Base-by-base conservation (phyloP, 2,329 filamentous ascomycete genomes). In the Beauveria asiatica region DNA sequence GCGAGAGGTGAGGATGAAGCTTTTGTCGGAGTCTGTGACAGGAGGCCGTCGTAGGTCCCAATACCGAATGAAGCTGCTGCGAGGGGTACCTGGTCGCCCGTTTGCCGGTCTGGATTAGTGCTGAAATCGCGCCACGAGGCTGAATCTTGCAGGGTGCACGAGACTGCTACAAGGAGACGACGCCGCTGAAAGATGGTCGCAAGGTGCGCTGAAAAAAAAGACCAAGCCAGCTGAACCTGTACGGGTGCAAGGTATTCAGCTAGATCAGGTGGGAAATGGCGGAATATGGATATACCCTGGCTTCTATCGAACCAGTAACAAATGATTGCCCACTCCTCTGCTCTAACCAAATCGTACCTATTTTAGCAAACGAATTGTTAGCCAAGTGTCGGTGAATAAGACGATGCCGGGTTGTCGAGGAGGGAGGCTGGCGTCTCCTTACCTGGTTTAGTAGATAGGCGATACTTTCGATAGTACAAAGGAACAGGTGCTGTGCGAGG, bases 301-400 rank as follows among this genome's bases (percentile, higher is more conserved):
- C 9, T 49, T 48, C 19, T 37, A 37, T 37, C n/a, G 5, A 21
- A 3, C 48, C 23, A 49, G 45, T 27, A 30, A 27, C 8, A 49
- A 49, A 5, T 9, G 45, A 17, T 30, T n/a, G n/a, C 27, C 17
- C 3, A 27, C 30, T 52, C 33, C 8, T 27, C 51, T 54, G 42
- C 39, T 27, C 51, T 54, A 54, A 54, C 39, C 16, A 8, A 54
- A 33, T 13, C 52, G 17, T 25, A 27, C 27, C 54, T 57, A 37
- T 39, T 57, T 57, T 27, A 45, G 19, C 2, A 46, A 42, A 23
- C n/a, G 30, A 46, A 10, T 23, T 45, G 25, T 23, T 45, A 46
- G 25, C 19, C 53, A 57, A 57, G 55, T 49, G 55, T 57, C 55
- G 55, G 55, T 57, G 55, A 57, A 50, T 56, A 46, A 56, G 50